Base-by-base conservation (phyloP, 2,329 filamentous ascomycete species). In the Neocucurbitaria cava region DNA sequence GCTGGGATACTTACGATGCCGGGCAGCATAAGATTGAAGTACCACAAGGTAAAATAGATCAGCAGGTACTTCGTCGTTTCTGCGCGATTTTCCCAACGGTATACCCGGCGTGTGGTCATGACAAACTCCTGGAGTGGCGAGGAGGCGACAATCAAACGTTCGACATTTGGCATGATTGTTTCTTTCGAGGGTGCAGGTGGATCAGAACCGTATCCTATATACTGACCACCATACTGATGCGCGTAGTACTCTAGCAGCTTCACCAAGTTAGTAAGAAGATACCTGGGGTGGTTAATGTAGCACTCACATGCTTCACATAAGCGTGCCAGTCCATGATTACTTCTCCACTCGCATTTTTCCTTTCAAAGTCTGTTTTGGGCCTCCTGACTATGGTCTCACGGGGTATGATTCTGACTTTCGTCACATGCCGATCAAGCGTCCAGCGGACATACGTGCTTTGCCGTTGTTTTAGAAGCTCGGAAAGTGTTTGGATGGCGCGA, bases 71-170 rank as follows among this genome's bases (percentile, higher is more conserved):
- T 71, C 1, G 48, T 43, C 1, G 75, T 78, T 20, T 70, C 63
- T 2, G 49, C 11, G 2, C 61, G 70, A 11, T 69, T 43, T 26
- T 77, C 72, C 76, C 75, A 78, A 2, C 68, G 66, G 46, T 78
- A 78, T 1, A 77, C 60, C 17, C 65, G 61, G 8, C 75, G 61
- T 1, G 70, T 61, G 1, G 70, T 71, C 62, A 74, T 75, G 46
- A 75, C 54, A 15, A 73, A 56, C 23, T 69, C 65, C 44, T 78
- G 75, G 7, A 76, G 53, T 0, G 74, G 73, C 5, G 73, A 69
- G 5, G 74, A 75, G 1, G 76, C 69, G 23, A 77, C 65, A 7
- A 77, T 63, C 1, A 78, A 48, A n/a, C 75, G 65, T 51, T 78
- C 74, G 31, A 77, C 45, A 42, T 68, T 73, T 0, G 72, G 71